These are phyloP conservation scores for Xerocomus potaroensis DNA, from an alignment of 768 basidiomycete species.

Conservation along the genomic window DNA sequence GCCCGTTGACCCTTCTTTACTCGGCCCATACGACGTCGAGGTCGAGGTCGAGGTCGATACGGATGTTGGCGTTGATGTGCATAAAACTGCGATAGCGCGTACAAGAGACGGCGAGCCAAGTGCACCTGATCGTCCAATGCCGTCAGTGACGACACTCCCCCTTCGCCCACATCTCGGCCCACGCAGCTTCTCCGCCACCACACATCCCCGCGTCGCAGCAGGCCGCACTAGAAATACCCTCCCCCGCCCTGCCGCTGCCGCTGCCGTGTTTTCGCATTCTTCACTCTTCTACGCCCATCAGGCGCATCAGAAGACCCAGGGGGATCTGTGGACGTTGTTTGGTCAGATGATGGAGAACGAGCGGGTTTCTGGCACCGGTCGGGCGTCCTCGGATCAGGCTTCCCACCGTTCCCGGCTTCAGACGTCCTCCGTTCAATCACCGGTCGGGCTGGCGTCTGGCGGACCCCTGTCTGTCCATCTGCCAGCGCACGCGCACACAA, in stretches of 20 bases:
- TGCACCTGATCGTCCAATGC: conserved; percentile 12
- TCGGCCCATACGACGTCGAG: background rate
- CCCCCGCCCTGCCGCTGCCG: too few relatives aligned
- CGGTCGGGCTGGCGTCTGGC: too few relatives aligned
- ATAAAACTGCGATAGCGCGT: too few relatives aligned
- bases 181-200: conserved; percentile 10
- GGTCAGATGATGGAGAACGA: conserved; percentile 70
- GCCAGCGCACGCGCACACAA: too few relatives aligned
- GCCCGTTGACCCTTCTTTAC: background rate
- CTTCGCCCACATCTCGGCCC: conserved; percentile 5
- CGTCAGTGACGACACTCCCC: conserved; percentile 12
- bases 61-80: too few relatives aligned
- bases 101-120: conserved; percentile 9
- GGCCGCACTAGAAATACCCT: conserved; percentile 12
- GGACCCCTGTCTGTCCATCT: too few relatives aligned
- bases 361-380: conserved; percentile 18
- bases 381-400: conserved; percentile 1
- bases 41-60: too few relatives aligned
- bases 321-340: conserved; percentile 68
- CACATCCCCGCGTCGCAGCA: background rate
- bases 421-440: too few relatives aligned
- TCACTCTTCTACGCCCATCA: too few relatives aligned
- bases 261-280: background rate
- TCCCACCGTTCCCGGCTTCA: background rate
- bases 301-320: too few relatives aligned